Percentiles rank a stretch among this genome's conserved stretches.
phyloP scores from a whole-genome alignment of 108 stramenopile genomes.

The Nitzschia putrida region DNA sequence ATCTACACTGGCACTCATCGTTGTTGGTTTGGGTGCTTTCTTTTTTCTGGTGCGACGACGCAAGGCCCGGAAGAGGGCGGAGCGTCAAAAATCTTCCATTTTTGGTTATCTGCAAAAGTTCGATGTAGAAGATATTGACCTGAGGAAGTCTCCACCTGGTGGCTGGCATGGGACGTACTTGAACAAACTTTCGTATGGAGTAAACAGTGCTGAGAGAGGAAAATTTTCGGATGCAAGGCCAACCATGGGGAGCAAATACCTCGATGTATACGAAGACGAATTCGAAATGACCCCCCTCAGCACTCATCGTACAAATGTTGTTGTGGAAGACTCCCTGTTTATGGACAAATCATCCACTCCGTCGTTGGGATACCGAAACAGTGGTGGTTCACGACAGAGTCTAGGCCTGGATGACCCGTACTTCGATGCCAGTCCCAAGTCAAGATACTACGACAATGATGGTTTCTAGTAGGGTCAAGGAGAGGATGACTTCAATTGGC shows the following conservation, averaged over 20 bases:
- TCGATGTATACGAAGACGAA: not conserved
- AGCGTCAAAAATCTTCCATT: constrained; percentile 31
- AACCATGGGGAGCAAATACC: not conserved
- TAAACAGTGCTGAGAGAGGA: constrained; percentile 26
- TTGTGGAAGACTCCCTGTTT: constrained; percentile 32
- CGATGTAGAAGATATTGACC: constrained; percentile 60
- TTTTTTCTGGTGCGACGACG: not conserved
- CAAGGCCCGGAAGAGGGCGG: constrained; percentile 1
- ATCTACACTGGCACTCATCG: not conserved
- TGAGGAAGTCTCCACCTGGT: constrained; percentile 56
- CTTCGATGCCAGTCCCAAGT: constrained; percentile 3
- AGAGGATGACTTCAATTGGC: no score
- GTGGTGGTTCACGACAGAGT: not conserved
- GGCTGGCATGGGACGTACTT: constrained; percentile 65
- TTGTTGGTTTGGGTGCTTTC: not conserved
- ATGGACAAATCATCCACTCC: constrained; percentile 27
- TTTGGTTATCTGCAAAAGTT: constrained; percentile 49
- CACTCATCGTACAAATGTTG: constrained; percentile 27
- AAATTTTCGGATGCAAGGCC: not conserved
- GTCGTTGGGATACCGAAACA: constrained; percentile 7
- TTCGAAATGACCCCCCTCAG: constrained; percentile 19
- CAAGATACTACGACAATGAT: no score
- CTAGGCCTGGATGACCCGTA: constrained; percentile 3
- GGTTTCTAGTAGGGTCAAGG: no score
- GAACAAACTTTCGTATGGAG: constrained; percentile 48